phyloP scores from a whole-genome alignment of 2,329 filamentous ascomycete genomes.

The Helotiales sp. region DNA sequence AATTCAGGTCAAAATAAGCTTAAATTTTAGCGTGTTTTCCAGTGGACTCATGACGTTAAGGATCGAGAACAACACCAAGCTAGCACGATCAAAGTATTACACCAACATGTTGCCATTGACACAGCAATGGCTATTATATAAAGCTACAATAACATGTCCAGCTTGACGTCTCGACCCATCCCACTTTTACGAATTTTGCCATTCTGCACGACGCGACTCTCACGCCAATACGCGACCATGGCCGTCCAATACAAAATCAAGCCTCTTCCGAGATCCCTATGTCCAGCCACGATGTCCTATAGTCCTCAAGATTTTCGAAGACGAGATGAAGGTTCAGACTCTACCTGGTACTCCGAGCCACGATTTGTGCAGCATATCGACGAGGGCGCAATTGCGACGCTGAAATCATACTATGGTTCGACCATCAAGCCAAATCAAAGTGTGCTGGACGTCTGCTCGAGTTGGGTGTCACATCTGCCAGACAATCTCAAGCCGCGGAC shows the following conservation, averaged over 20 bases:
- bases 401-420: slow-evolving; percentile 47
- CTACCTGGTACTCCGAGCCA: slow-evolving; percentile 35
- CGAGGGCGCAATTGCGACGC: slow-evolving; percentile 44
- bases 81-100: not conserved
- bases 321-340: slow-evolving; percentile 25
- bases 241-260: slow-evolving; percentile 13
- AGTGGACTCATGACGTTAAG: not conserved
- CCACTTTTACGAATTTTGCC: not conserved
- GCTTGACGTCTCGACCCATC: not conserved
- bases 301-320: slow-evolving; percentile 18
- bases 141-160: not conserved
- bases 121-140: not conserved
- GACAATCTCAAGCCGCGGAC: slow-evolving; percentile 33
- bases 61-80: not conserved
- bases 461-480: slow-evolving; percentile 43
- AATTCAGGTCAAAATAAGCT: too few relatives aligned
- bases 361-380: slow-evolving; percentile 56
- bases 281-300: slow-evolving; percentile 22
- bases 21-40: not conserved
- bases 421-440: slow-evolving; percentile 42
- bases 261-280: slow-evolving; percentile 25
- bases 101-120: not conserved
- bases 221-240: slow-evolving; percentile 11
- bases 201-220: not conserved
- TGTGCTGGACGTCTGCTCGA: slow-evolving; percentile 51